Evolutionary conservation across 352 stramenopile genomes (phyloP), one percentile per base, ranked within the genome.

Genomic region (Phytophthora sansomeana): DNA sequence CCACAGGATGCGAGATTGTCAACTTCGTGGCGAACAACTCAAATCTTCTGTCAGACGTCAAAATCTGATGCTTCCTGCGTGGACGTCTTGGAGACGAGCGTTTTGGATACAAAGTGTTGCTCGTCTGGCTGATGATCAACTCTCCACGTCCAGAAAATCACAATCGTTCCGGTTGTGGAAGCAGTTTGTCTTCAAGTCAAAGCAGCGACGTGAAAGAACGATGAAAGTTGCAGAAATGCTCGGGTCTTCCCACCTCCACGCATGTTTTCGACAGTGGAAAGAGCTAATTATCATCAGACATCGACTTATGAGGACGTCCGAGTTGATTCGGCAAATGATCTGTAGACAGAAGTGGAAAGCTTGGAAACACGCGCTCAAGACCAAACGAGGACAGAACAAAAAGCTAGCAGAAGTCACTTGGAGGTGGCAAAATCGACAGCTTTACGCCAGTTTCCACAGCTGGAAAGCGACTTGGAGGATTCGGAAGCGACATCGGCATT

Each of bases 391-490:
- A 3, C 72, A 75, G 19, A 42, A 50, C 13, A 21, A 52, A 33
- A 59, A 57, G 55, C 50, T 80, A 2, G 43, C 49, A 5, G 42
- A 6, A 0, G 74, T 67, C 26, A 13, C 74, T 11, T 67, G 21
- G n/a, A 74, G 41, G 26, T 76, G 76, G 67, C 62, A 79, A 39
- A 49, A 50, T 33, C 46, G 63, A 42, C 68, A 68, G 6, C 19
- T 79, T 7, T 52, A 65, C 5, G 43, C 29, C 9, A 71, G 30
- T 24, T 85, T 85, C 19, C 52, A 69, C 7, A 53, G 38, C 2
- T 85, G 77, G 77, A 83, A 81, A 54, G 48, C 65, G 10, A 65
- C 39, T 1, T 85, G 67, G 77, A 43, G 10, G 0, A 44, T 81
- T 38, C 69, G 68, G 1, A 75, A 67, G 28, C 63, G 74, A 3